phyloP scores from a whole-genome alignment of 2,329 filamentous ascomycete genomes.

The Exserohilum turcica region DNA sequence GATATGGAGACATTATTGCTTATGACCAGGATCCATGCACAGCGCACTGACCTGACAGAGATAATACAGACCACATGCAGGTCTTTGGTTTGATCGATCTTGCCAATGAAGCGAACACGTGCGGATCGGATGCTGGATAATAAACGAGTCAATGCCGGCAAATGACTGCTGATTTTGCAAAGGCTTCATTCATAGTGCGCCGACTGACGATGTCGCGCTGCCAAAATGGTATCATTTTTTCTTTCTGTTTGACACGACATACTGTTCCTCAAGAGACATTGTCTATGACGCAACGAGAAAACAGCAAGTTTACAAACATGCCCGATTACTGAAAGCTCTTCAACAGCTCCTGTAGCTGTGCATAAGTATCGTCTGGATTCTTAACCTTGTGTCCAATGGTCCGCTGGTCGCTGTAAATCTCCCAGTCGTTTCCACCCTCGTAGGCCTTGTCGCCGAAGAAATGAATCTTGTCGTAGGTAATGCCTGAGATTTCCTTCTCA shows the following conservation, averaged over 20 bases:
- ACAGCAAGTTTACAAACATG: neutral
- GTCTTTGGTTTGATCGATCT: too few relatives aligned
- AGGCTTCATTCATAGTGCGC: neutral
- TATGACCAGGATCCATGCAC: neutral
- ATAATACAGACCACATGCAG: too few relatives aligned
- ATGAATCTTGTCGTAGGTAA: constrained; percentile 86
- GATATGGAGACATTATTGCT: too few relatives aligned
- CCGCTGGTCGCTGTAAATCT: constrained; percentile 83
- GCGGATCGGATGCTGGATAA: too few relatives aligned
- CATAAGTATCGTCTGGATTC: constrained; percentile 80
- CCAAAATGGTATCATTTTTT: neutral
- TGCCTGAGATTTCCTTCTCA: constrained; percentile 70
- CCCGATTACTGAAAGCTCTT: constrained; percentile 27
- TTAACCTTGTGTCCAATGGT: constrained; percentile 85
- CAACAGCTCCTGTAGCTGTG: constrained; percentile 80
- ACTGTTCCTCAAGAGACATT: neutral
- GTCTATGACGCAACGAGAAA: neutral
- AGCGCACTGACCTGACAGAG: neutral
- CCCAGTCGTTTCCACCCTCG: constrained; percentile 90
- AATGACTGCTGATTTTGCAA: neutral
- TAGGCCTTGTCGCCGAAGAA: constrained; percentile 98
- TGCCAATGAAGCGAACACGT: too few relatives aligned
- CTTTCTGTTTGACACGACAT: neutral
- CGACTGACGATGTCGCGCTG: neutral
- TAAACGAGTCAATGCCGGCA: neutral